phyloP scores from a whole-genome alignment of 495 filamentous ascomycete genomes.

The Lepidopterella palustris region DNA sequence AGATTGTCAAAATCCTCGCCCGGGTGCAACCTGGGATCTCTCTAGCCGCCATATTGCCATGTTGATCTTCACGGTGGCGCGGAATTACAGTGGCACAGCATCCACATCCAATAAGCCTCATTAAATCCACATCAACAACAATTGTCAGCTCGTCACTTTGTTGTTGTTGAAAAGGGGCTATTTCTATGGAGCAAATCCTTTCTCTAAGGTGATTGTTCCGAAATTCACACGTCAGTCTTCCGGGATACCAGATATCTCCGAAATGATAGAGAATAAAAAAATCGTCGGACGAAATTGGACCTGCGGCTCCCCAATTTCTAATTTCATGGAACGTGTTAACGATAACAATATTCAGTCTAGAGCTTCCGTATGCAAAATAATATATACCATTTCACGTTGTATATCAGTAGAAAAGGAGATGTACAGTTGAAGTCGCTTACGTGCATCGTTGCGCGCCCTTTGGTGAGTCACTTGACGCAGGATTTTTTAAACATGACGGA shows the following conservation, averaged over 20 bases:
- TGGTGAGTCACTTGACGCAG: neutral
- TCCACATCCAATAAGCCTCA: conserved; percentile 2
- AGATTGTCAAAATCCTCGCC: neutral
- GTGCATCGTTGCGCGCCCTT: neutral
- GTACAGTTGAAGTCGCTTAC: neutral
- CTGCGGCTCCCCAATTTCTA: no score
- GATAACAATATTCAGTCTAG: neutral
- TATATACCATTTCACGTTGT: neutral
- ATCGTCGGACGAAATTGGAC: no score
- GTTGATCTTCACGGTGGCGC: conserved; percentile 3
- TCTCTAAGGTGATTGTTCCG: neutral
- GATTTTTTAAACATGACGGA: neutral
- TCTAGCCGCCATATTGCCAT: neutral
- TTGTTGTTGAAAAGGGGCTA: neutral
- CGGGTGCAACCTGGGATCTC: neutral
- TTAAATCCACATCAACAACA: neutral
- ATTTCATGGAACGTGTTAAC: neutral
- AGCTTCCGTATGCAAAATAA: neutral
- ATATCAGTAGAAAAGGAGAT: neutral
- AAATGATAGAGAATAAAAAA: no score
- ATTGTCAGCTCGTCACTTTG: neutral
- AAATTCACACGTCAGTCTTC: no score
- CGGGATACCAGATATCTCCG: no score
- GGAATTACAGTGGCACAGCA: neutral
- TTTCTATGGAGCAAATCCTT: neutral